Evolutionary conservation across 2,329 filamentous ascomycete species (phyloP), one percentile per base, ranked within the genome.

Genomic region (Sporothrix mexicana): DNA sequence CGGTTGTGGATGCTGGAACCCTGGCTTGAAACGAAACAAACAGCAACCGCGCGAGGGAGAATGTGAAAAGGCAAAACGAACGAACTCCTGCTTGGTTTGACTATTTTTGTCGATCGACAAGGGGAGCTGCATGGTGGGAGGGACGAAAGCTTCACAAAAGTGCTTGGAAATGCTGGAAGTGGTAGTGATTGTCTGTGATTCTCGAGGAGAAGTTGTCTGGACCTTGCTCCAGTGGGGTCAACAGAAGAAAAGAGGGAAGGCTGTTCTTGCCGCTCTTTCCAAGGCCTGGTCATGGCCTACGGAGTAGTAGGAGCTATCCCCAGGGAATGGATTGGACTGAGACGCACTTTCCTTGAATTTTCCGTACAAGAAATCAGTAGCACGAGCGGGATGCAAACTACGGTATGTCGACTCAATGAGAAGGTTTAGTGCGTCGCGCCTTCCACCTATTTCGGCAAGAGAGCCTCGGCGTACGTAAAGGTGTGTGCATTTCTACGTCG

Each of bases 21-120:
- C 69, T 64, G 45, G 69, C 53, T 66, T 66, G 70, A 71, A 66
- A 71, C 70, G 70, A 71, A 71, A 71, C 70, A 71, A 71, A 64
- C 45, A 53, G n/a, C 17, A 13, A 15, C 17, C 43, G 30, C 45
- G n/a, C 30, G 51, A 70, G 51, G 43, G 64, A 51, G 9, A 25
- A 23, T 36, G 47, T 8, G 20, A 25, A 10, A 15, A 20, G 45
- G 20, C 64, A 51, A 67, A 36, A 67, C 64, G 17, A 51, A 49
- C 13, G 45, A 67, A 23, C 64, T 67, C 43, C 45, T 51, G 13
- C 15, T 67, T 23, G 8, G 45, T 67, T 36, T 51, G 45, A 67
- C 68, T 57, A 61, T 49, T 70, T 62, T 62, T 70, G 67, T 69
- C 51, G 51, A 69, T 69, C 67, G 51, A 43, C 49, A 20, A 69